Percentiles rank a stretch among this genome's conserved stretches.
Evolutionary conservation across 1,139 yeast species (phyloP).

Genomic region (Debaryomyces fabryi): DNA sequence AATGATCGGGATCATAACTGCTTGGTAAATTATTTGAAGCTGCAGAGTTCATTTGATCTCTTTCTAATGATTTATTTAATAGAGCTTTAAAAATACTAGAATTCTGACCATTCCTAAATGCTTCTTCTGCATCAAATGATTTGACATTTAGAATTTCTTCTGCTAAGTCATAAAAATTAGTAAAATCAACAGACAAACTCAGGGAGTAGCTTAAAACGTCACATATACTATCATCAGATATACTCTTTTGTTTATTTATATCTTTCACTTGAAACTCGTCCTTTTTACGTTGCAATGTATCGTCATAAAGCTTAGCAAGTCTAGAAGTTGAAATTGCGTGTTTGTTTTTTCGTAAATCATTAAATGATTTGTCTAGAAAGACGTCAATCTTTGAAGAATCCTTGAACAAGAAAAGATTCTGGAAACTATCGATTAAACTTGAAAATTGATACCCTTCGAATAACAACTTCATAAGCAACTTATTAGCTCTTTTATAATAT

Average conservation of each 20-base stretch:
- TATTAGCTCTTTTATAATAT: conserved; percentile 73
- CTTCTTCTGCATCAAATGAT: conserved; percentile 63
- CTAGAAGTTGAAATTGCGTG: conserved; percentile 34
- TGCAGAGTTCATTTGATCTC: conserved; percentile 19
- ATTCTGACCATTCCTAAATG: conserved; percentile 42
- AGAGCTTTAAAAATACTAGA: conserved; percentile 37
- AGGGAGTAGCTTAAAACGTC: conserved; percentile 10
- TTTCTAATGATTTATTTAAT: conserved; percentile 42
- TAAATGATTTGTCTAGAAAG: conserved; percentile 40
- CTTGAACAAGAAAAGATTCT: conserved; percentile 53
- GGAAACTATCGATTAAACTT: conserved; percentile 51
- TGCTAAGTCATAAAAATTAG: conserved; percentile 59
- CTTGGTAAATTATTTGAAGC: conserved; percentile 15
- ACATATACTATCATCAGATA: conserved; percentile 6
- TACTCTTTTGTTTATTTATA: conserved; percentile 3
- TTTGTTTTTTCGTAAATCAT: conserved; percentile 38
- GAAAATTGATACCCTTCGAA: conserved; percentile 62
- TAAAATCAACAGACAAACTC: conserved; percentile 34
- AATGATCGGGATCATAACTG: conserved; percentile 49
- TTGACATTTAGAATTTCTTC: conserved; percentile 64
- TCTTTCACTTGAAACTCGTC: conserved; percentile 7
- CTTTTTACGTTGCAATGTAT: conserved; percentile 16
- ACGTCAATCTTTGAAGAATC: conserved; percentile 52
- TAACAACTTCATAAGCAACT: conserved; percentile 57
- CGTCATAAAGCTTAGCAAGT: conserved; percentile 28